Evolutionary conservation across 176 grass and related monocot genomes (phyloP), one percentile per base, ranked within the genome.

Genomic region (Panicum miliaceum): DNA sequence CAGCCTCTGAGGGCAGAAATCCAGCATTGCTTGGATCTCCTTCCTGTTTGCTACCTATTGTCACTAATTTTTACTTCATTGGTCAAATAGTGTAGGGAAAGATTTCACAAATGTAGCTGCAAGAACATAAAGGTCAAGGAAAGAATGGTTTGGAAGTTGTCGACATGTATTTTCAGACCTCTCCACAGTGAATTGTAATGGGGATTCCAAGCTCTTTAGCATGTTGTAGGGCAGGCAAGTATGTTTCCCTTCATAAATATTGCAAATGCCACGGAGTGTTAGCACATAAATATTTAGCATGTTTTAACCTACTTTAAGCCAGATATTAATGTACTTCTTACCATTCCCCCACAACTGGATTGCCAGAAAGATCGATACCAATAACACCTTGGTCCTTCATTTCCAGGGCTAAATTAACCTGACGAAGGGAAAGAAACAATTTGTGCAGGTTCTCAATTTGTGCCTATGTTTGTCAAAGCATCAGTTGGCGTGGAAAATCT

Each of bases 371-470:
- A 76, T 98, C 96, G 77, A 98, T 90, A 38, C 96, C 96, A 65
- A 98, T 86, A 43, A 98, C 89, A 72, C 91, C 96, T 32, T 87
- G 72, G 58, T 89, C 91, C 91, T 94, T 98, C 93, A 95, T 72
- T 82, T 95, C 93, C 83, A 85, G 89, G 84, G 96, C 96, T 80
- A 98, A 91, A 83, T 95, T 91, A 89, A 98, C 87, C 93, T 98
- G 75, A 11, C 12, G 27, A 80, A 32, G 29, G 29, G 29, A 79
- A 42, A 68, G 15, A 83, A 71, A 71, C 19, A 11, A 65, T 83
- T 53, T 72, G 53, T 66, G 32, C 22, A 65, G 41, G 37, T 52
- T 70, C 48, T 36, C 41, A 64, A 43, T 29, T 56, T n/a, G 48
- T 67, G 56, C 19, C 76, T 78, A 63, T 34, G 22, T 78, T 90